These are phyloP conservation scores for Cinnamomum micranthum DNA, from an alignment of 164 flowering plant genomes.

Conservation along the genomic window DNA sequence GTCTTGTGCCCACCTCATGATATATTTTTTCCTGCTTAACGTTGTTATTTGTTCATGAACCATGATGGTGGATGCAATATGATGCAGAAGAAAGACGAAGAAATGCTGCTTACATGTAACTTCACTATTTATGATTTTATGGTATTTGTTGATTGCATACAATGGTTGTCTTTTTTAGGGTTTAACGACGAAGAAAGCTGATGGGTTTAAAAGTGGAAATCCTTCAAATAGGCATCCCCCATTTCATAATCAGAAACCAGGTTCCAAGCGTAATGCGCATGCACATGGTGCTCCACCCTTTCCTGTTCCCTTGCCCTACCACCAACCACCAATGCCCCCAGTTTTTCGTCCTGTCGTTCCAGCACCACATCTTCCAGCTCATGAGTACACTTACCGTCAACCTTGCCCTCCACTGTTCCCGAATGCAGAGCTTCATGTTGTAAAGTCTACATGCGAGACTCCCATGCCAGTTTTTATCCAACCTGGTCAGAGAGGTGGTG, in stretches of 20 bases:
- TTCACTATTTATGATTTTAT: neutral
- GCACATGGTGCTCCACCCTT: slow-evolving; percentile 51
- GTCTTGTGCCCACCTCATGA: neutral
- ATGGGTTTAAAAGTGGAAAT: slow-evolving; percentile 39
- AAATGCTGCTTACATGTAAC: neutral
- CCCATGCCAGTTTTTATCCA: slow-evolving; percentile 48
- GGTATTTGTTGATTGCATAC: neutral
- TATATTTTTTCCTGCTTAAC: neutral
- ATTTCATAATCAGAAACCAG: slow-evolving; percentile 51
- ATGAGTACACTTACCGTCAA: slow-evolving; percentile 51
- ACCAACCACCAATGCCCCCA: slow-evolving; percentile 47
- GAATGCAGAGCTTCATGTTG: slow-evolving; percentile 34
- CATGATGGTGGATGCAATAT: neutral
- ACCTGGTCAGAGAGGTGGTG: slow-evolving; percentile 37
- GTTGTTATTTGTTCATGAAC: too few relatives aligned
- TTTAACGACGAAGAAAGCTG: slow-evolving; percentile 32
- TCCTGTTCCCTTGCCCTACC: slow-evolving; percentile 47
- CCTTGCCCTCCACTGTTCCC: slow-evolving; percentile 52
- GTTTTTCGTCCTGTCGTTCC: slow-evolving; percentile 51
- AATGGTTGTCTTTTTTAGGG: slow-evolving; percentile 36
- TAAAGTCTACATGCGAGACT: slow-evolving; percentile 41
- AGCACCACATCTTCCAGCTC: slow-evolving; percentile 44
- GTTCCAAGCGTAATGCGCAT: slow-evolving; percentile 47
- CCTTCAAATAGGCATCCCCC: slow-evolving; percentile 39
- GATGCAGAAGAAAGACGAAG: neutral